Conservation (phyloP, 345 rosid species). For the Angophora floribunda region DNA sequence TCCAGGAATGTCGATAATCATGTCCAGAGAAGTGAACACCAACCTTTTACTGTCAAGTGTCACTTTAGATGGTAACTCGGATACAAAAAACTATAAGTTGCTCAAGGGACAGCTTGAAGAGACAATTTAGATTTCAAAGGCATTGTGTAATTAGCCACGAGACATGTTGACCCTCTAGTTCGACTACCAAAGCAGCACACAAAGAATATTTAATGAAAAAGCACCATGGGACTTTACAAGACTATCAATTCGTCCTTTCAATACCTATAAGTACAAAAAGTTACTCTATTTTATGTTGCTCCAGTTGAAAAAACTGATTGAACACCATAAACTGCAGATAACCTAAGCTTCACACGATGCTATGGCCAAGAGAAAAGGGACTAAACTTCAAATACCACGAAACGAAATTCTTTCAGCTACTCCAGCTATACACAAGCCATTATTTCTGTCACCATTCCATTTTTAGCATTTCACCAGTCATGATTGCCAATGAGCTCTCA, state of each 20-base stretch:
- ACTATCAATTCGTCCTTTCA: background rate
- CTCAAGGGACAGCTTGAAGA: background rate
- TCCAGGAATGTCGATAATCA: background rate
- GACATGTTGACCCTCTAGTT: background rate
- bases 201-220: background rate
- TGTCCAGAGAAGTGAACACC: background rate
- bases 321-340: background rate
- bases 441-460: background rate
- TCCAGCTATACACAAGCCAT: background rate
- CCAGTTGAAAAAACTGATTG: background rate
- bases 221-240: background rate
- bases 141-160: background rate
- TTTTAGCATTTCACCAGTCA: background rate
- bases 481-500: background rate
- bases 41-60: background rate
- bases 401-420: background rate
- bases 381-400: background rate
- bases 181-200: background rate
- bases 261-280: background rate
- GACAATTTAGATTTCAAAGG: background rate
- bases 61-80: background rate
- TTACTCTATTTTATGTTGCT: background rate
- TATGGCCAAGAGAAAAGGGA: background rate
- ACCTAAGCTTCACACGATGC: background rate
- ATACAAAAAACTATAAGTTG: background rate